A percentile compares a stretch with the other conserved stretches of the same genome.
phyloP scores from a whole-genome alignment of 106 monocot genomes.

The Gastrodia elata region DNA sequence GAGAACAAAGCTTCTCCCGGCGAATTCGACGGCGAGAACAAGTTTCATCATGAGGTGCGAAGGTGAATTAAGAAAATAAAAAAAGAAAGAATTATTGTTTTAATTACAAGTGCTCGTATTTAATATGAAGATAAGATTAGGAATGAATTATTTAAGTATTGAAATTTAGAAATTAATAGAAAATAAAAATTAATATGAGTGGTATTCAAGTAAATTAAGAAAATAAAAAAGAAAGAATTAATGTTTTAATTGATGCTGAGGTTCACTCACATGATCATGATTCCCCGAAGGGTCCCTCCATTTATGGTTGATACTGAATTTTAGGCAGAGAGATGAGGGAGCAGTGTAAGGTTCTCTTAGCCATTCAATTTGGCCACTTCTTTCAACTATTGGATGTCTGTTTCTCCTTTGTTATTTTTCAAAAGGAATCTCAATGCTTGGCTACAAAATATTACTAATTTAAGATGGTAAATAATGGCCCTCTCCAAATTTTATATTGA shows the following conservation, averaged over 20 bases:
- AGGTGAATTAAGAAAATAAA: no score
- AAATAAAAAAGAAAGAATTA: background rate
- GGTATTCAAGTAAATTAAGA: background rate
- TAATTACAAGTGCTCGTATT: no score
- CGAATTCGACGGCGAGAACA: no score
- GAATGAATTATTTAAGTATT: no score
- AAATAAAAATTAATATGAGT: background rate
- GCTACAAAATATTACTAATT: no score
- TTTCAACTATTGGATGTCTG: conserved; percentile 1
- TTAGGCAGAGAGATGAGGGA: background rate
- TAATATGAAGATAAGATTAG: no score
- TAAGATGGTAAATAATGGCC: no score
- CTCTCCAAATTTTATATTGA: no score
- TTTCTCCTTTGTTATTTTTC: conserved; percentile 7
- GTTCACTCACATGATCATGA: background rate
- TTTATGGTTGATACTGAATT: background rate
- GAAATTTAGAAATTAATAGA: no score
- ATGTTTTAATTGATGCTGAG: background rate
- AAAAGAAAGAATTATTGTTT: no score
- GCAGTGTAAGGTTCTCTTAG: background rate
- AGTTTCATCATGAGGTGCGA: no score
- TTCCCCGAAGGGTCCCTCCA: conserved; percentile 3
- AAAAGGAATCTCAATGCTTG: background rate
- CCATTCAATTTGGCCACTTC: background rate
- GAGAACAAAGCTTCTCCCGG: no score